Base-by-base conservation (phyloP, 371 early-diverging fungal genomes). In the Mucor plumbeus region DNA sequence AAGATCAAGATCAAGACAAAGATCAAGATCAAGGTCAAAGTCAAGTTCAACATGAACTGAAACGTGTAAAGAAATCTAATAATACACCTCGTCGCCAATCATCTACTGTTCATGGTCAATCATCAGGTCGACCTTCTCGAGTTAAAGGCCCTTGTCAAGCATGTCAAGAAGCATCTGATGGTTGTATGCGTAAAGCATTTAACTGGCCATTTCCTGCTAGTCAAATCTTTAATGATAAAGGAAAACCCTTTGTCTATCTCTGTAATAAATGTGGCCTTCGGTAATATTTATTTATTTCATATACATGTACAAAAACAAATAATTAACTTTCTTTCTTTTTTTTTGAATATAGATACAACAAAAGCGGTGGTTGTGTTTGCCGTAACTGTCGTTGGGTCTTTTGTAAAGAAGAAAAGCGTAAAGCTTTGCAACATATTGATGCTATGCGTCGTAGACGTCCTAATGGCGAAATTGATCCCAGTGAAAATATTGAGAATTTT, bases 191-290 rank as follows among this genome's bases (percentile, higher is more conserved):
- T n/a, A 83, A 83, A 44, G 83, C 80, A 15, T 83, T 79, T 55
- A 65, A 80, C 66, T 83, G 83, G 83, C 83, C 83, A n/a, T 80
- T 83, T 59, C 68, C 78, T 56, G 71, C 74, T 10, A 72, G 67
- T 58, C 61, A 69, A 0, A 48, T 71, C 4, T 77, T 74, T 54
- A 74, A 79, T 67, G 79, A 79, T 50, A 80, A 83, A 56, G 83
- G 83, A 14, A 69, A 71, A 36, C 75, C 79, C 0, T 83, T 75
- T 76, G 81, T 80, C 56, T 79, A 80, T 65, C 73, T 83, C 21
- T 83, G 83, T 67, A 83, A 83, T 75, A 83, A 83, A 63, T 83
- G 83, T 72, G 83, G 83, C n/a, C 73, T 83, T 21, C 59, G 83
- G 83, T 83, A 80, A 53, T 50, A 26, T 50, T 50, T 50, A 50